Evolutionary conservation across 2,329 filamentous ascomycete genomes (phyloP).

Genomic region (Fusarium liriodendri): DNA sequence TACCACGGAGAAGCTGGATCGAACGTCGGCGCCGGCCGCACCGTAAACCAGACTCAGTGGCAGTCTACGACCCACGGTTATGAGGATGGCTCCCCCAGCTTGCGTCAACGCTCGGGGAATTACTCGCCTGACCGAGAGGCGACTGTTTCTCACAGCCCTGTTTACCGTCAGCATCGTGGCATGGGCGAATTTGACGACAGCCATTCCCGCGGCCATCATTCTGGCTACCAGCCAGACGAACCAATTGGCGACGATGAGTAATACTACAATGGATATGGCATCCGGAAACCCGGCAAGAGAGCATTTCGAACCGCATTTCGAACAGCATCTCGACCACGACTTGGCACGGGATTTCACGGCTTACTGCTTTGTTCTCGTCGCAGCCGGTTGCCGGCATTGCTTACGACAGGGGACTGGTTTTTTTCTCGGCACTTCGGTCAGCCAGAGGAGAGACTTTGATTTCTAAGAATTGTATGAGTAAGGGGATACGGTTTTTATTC

Average conservation of each 20-base stretch:
- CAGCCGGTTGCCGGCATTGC: neutral
- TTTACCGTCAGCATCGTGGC: constrained; percentile 1
- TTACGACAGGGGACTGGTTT: neutral
- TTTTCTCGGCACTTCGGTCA: constrained; percentile 1
- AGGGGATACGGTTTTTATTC: neutral
- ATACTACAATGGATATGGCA: neutral
- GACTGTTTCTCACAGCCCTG: neutral
- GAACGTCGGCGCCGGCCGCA: constrained; percentile 22
- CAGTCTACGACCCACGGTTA: constrained; percentile 10
- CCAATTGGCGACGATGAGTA: neutral
- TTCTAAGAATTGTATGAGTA: neutral
- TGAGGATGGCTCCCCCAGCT: neutral
- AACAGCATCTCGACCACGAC: neutral
- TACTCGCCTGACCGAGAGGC: neutral
- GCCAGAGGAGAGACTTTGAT: neutral
- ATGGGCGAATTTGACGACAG: neutral
- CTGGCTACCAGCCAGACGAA: constrained; percentile 3
- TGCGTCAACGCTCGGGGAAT: constrained; percentile 4
- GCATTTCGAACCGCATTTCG: neutral
- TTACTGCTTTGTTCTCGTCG: neutral
- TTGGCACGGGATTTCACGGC: neutral
- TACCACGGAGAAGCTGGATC: constrained; percentile 14
- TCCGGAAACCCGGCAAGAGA: neutral
- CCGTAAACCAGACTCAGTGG: constrained; percentile 15
- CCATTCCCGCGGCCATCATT: neutral